phyloP scores from a whole-genome alignment of 495 filamentous ascomycete genomes.

The Venustampulla echinocandica region DNA sequence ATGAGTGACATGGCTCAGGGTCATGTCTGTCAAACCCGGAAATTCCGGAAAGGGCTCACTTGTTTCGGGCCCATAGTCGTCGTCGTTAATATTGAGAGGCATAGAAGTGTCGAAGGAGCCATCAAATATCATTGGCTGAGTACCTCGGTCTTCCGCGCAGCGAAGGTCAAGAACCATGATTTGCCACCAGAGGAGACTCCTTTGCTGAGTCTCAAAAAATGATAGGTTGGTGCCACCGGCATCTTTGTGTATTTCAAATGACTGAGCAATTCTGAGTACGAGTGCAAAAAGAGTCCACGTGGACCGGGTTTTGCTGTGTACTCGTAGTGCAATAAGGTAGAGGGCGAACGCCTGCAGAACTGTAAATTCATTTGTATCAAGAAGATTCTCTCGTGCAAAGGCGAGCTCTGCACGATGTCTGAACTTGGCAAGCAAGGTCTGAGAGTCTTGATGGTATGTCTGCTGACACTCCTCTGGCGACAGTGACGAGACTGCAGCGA shows the following conservation, averaged over 20 bases:
- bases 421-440: slow-evolving; percentile 30
- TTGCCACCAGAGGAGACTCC: slow-evolving; percentile 75
- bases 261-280: slow-evolving; percentile 71
- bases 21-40: slow-evolving; percentile 61
- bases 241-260: slow-evolving; percentile 69
- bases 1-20: slow-evolving; percentile 53
- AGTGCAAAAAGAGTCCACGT: slow-evolving; percentile 58
- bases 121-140: slow-evolving; percentile 62
- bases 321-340: slow-evolving; percentile 31
- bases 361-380: slow-evolving; percentile 31
- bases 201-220: slow-evolving; percentile 73
- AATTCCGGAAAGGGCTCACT: slow-evolving; percentile 47
- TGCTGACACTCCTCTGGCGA: slow-evolving; percentile 26
- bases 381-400: slow-evolving; percentile 30
- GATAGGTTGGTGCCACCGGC: slow-evolving; percentile 54
- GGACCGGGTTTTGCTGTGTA: not conserved
- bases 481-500: slow-evolving; percentile 31
- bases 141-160: slow-evolving; percentile 74
- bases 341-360: slow-evolving; percentile 43
- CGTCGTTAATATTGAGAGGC: slow-evolving; percentile 74
- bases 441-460: slow-evolving; percentile 32
- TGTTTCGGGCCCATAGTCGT: slow-evolving; percentile 58
- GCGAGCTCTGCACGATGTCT: slow-evolving; percentile 33
- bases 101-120: slow-evolving; percentile 60
- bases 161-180: slow-evolving; percentile 66